Evolutionary conservation across 768 basidiomycete genomes (phyloP), one percentile per base, ranked within the genome.

Genomic region (Phanerodontia chrysosporium): DNA sequence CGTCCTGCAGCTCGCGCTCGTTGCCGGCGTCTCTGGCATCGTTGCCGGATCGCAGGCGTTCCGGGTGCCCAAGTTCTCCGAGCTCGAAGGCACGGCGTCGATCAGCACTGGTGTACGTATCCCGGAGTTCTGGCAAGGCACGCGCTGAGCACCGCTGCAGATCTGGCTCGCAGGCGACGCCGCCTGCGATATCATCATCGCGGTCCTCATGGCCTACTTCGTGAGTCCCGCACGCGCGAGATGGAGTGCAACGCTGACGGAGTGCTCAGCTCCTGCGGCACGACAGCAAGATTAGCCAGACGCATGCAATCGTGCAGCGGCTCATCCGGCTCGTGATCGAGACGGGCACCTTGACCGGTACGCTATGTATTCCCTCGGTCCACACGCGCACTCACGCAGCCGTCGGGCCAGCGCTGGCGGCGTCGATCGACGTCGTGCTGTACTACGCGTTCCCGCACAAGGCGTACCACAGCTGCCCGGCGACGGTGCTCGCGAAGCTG

Each of bases 131-230:
- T 46, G 25, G 24, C 21, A 6, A 13, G 22, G 10, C 27, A 25
- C 14, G 46, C n/a, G 7, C 24, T 25, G 24, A 24, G 27, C 16
- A 28, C 24, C n/a, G n/a, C n/a, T n/a, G 46, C 65, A 69, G 44
- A 46, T 69, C 21, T 71, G 70, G 70, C 55, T 69, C 14, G 45
- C 63, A 2, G 55, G 39, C 21, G 45, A 51, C 14, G 49, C 64
- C 35, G 30, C 69, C 3, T 64, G 64, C n/a, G 71, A 73, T 51
- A 60, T 69, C 14, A 36, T 67, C 28, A 73, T 72, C 56, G 70
- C 71, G 1, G 32, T 51, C 16, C 30, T 36, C 13, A 66, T 72
- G 32, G 61, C 62, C 1, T 65, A 61, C 45, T 61, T 62, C 21
- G 54, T 70, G 58, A 66, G 67, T 29, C 52, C 21, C 75, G 66